These are phyloP conservation scores for Chiua virens DNA, from an alignment of 768 basidiomycete genomes.

Conservation along the genomic window DNA sequence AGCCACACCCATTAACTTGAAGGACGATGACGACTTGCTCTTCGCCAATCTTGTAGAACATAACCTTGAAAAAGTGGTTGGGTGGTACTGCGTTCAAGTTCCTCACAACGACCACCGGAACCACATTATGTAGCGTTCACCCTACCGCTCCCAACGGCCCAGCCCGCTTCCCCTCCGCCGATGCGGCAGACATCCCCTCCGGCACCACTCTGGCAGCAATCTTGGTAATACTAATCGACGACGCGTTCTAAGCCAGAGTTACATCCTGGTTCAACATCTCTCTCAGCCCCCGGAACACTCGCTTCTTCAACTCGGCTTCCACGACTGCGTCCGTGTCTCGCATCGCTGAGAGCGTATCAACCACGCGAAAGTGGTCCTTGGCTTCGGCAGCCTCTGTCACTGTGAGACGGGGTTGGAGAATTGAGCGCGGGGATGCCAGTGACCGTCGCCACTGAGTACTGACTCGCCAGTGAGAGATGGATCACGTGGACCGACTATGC, in stretches of 20 bases:
- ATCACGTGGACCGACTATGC: no score
- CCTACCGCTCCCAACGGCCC: no score
- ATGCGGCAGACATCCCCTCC: conserved; percentile 54
- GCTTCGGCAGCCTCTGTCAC: conserved; percentile 73
- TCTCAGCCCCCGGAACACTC: conserved; percentile 71
- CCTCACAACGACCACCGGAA: no score
- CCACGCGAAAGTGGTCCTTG: conserved; percentile 59
- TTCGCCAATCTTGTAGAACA: conserved; percentile 69
- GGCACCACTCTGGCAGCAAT: conserved; percentile 81
- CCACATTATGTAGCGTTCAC: no score
- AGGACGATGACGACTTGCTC: conserved; percentile 84
- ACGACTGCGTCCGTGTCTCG: conserved; percentile 89
- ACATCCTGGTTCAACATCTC: conserved; percentile 66
- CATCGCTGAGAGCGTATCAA: conserved; percentile 59
- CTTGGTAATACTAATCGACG: conserved; percentile 92
- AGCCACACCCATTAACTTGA: conserved; percentile 86
- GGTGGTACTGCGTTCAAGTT: conserved; percentile 74
- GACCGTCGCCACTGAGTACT: no score
- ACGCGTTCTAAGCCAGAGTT: conserved; percentile 91
- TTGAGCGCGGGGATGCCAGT: no score
- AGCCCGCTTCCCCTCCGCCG: conserved; percentile 59
- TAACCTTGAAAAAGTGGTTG: conserved; percentile 75
- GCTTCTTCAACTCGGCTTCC: conserved; percentile 83
- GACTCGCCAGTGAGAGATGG: no score
- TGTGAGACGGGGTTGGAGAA: no score